Evolutionary conservation across 805 yeast species (phyloP).

Genomic region (Grigorovia humatica): DNA sequence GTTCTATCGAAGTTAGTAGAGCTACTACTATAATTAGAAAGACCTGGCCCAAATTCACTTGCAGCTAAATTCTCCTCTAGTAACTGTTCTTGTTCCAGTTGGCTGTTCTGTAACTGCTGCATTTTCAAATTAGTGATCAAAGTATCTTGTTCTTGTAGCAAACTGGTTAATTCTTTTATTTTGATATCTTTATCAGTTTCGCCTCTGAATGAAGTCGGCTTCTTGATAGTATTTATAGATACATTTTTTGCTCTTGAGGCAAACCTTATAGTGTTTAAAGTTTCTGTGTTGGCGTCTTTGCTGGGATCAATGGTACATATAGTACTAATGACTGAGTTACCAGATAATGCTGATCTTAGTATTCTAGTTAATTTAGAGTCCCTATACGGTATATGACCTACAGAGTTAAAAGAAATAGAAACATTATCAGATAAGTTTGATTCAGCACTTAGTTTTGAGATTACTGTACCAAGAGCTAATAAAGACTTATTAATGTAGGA

Average conservation of each 20-base stretch:
- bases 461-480: slow-evolving; percentile 85
- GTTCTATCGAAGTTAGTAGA: slow-evolving; percentile 5
- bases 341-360: slow-evolving; percentile 85
- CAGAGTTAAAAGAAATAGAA: slow-evolving; percentile 11
- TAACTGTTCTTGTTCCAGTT: background rate
- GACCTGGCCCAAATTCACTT: background rate
- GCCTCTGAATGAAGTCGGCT: slow-evolving; percentile 28
- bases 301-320: slow-evolving; percentile 79
- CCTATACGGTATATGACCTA: slow-evolving; percentile 72
- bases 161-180: slow-evolving; percentile 45
- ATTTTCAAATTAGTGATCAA: slow-evolving; percentile 36
- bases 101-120: background rate
- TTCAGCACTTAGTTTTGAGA: slow-evolving; percentile 54
- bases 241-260: slow-evolving; percentile 91
- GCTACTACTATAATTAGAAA: background rate
- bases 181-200: slow-evolving; percentile 36
- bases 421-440: slow-evolving; percentile 19
- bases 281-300: slow-evolving; percentile 54
- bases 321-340: slow-evolving; percentile 72
- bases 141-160: slow-evolving; percentile 49
- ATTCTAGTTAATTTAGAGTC: slow-evolving; percentile 87
- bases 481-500: slow-evolving; percentile 85
- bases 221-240: slow-evolving; percentile 52
- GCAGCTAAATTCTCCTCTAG: background rate
- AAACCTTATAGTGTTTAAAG: slow-evolving; percentile 77